Evolutionary conservation across 2,329 filamentous ascomycete genomes (phyloP).

Genomic region (Penicillium verrucosum): DNA sequence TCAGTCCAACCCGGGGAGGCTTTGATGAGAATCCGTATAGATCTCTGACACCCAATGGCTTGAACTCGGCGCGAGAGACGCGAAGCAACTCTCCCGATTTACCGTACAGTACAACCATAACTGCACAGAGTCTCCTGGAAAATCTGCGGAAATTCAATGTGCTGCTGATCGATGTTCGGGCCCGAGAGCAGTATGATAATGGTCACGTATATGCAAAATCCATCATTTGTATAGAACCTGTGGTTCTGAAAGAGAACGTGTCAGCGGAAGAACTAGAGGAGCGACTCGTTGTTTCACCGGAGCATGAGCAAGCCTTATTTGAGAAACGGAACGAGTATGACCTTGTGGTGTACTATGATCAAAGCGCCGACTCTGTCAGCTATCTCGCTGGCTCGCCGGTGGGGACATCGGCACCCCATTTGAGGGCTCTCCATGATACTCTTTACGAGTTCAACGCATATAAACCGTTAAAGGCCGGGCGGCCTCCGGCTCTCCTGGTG

Average conservation of each 20-base stretch:
- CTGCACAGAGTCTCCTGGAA: constrained; percentile 66
- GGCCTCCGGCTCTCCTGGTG: constrained; percentile 70
- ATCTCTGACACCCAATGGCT: constrained; percentile 44
- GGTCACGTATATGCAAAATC: constrained; percentile 83
- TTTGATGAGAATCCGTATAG: constrained; percentile 45
- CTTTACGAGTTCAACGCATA: constrained; percentile 79
- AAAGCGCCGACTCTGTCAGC: constrained; percentile 57
- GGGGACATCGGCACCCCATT: constrained; percentile 50
- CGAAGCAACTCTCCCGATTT: constrained; percentile 48
- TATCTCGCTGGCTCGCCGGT: constrained; percentile 53
- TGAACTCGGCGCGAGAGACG: constrained; percentile 36
- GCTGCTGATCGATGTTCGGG: constrained; percentile 80
- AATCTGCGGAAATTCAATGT: constrained; percentile 66
- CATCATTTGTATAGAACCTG: constrained; percentile 87
- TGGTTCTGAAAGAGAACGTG: constrained; percentile 66
- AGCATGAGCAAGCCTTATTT: constrained; percentile 68
- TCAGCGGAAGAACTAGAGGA: constrained; percentile 61
- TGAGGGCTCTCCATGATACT: constrained; percentile 73
- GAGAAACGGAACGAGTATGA: constrained; percentile 72
- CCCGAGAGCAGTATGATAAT: constrained; percentile 74
- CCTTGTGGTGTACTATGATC: constrained; percentile 86
- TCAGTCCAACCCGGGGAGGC: constrained; percentile 34
- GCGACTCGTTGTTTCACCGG: constrained; percentile 47
- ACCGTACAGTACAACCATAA: constrained; percentile 60
- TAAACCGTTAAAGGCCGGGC: constrained; percentile 63